A percentile compares a stretch with the other conserved stretches of the same genome.
These are phyloP conservation scores for Primulina eburnea DNA, from an alignment of 257 asterid species.

Conservation along the genomic window DNA sequence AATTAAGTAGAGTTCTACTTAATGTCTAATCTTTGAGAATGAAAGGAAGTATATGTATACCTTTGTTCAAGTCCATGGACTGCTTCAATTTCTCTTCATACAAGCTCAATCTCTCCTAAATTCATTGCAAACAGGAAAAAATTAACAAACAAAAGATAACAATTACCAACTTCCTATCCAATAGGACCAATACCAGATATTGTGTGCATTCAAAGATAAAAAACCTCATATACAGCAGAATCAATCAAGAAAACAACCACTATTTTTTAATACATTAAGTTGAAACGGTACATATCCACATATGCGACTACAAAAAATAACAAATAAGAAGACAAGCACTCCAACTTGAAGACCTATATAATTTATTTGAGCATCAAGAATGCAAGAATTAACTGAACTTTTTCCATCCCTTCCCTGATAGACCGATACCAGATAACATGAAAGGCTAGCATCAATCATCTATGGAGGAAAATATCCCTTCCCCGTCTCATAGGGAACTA, in stretches of 20 bases:
- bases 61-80: conserved; percentile 62
- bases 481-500: neutral
- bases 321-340: neutral
- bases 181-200: conserved; percentile 6
- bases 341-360: neutral
- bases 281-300: neutral
- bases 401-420: neutral
- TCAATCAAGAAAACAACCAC: neutral
- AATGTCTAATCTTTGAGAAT: conserved; percentile 8
- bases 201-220: neutral
- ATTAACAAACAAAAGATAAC: conserved; percentile 16
- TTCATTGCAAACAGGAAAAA: conserved; percentile 16
- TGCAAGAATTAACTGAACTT: neutral
- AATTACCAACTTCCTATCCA: neutral
- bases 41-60: conserved; percentile 36
- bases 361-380: neutral
- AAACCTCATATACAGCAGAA: conserved; percentile 17
- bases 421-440: neutral
- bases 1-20: neutral
- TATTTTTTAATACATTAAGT: neutral
- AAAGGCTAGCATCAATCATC: neutral
- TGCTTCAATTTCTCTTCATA: conserved; percentile 78
- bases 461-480: neutral
- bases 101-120: conserved; percentile 79
- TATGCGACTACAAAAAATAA: neutral